Evolutionary conservation across 768 basidiomycete genomes (phyloP), one percentile per base, ranked within the genome.

Genomic region (Mycena rebaudengoi): DNA sequence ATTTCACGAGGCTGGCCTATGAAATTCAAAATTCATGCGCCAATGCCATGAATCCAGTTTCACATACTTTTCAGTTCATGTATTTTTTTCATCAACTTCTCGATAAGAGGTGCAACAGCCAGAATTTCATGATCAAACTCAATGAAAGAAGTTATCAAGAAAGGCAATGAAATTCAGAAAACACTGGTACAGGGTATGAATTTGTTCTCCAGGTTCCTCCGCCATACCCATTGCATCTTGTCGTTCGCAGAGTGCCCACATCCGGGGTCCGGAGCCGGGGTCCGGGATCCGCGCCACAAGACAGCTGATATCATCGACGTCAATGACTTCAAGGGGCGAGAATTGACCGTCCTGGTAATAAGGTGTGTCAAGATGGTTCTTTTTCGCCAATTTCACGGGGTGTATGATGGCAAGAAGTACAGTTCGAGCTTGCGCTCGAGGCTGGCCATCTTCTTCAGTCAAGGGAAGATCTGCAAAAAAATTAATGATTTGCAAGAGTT

Each of bases 271-370:
- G 4, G 35, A 6, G 4, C 35, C 11, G 29, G 55, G 52, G 28
- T 45, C 62, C 5, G 62, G 62, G 16, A 63, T 44, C 18, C 54
- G 62, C 3, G 62, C 52, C 28, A 63, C 62, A n/a, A 62, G 40
- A 33, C 61, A 62, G n/a, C 61, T 62, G 26, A 62, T 45, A 21
- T 62, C 61, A 26, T 55, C 62, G 4, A 63, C 62, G n/a, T 64
- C 55, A 21, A 64, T 64, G 33, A 64, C 55, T 29, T 64, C 48
- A 4, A 64, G n/a, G 23, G 62, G 55, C 30, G n/a, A 26, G 18
- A 64, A 50, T 4, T 56, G 28, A 3, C 48, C 41, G 7, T 64
- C 62, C 48, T 35, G 46, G 39, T 51, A 64, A 21, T 54, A 53
- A 7, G 61, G 52, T 5, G 21, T 53, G 33, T 7, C 44, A 4